phyloP scores from a whole-genome alignment of 495 filamentous ascomycete genomes.

The Trichoderma reesei region DNA sequence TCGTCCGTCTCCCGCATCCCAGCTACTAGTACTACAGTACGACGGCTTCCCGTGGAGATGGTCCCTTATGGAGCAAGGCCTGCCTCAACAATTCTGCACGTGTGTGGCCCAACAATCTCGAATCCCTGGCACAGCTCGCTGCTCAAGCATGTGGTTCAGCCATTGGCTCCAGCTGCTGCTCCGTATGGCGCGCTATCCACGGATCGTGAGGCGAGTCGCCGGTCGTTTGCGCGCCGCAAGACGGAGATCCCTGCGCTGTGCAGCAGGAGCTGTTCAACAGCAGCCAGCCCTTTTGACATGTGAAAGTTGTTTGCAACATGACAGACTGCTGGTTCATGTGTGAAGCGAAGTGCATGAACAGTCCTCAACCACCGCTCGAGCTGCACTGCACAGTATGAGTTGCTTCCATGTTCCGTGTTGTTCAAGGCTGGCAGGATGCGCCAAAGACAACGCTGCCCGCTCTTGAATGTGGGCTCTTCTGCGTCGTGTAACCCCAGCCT shows the following conservation, averaged over 20 bases:
- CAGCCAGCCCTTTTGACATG: neutral
- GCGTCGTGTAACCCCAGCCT: neutral
- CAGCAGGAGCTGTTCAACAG: neutral
- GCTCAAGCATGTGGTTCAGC: constrained; percentile 6
- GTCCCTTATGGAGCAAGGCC: neutral
- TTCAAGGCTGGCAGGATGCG: neutral
- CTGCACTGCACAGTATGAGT: neutral
- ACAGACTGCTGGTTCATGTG: neutral
- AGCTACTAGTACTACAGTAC: neutral
- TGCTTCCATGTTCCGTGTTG: no score
- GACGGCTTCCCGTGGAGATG: neutral
- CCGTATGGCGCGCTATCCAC: neutral
- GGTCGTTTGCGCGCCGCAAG: neutral
- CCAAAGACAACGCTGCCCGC: constrained; percentile 3
- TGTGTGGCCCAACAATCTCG: neutral
- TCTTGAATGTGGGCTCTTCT: neutral
- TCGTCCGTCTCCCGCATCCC: no score
- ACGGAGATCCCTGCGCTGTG: neutral
- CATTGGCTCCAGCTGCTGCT: neutral
- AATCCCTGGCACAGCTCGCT: neutral
- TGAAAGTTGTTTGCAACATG: neutral
- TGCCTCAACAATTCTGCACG: constrained; percentile 6
- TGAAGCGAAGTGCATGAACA: neutral
- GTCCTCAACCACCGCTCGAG: neutral
- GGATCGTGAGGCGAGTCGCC: neutral